Percentiles rank a stretch among this genome's conserved stretches.
These are phyloP conservation scores for Cudoniella acicularis DNA, from an alignment of 495 filamentous ascomycete species.

Conservation along the genomic window DNA sequence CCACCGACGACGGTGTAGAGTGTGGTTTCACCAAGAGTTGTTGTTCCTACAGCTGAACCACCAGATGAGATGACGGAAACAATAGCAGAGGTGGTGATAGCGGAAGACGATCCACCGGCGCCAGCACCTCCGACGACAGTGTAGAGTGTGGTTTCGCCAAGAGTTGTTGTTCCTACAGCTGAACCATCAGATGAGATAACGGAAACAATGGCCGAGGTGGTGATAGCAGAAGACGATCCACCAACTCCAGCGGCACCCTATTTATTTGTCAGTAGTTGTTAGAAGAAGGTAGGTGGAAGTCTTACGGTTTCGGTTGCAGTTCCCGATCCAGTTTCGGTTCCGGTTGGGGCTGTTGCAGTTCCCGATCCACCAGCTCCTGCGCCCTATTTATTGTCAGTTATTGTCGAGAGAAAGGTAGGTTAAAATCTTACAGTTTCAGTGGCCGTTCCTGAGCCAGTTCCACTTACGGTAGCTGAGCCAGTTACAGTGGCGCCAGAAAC, in stretches of 20 bases:
- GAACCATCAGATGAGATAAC: not conserved
- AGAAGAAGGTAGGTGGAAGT: not conserved
- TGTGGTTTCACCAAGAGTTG: slow-evolving; percentile 1
- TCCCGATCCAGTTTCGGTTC: not conserved
- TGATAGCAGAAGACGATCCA: slow-evolving; percentile 1
- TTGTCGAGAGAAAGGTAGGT: too few species aligned
- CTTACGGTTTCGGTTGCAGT: slow-evolving; percentile 1
- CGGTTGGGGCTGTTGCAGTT: not conserved
- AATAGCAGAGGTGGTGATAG: slow-evolving; percentile 9
- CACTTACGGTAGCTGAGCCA: not conserved
- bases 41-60: not conserved
- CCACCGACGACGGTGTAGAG: not conserved
- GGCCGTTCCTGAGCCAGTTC: slow-evolving; percentile 1
- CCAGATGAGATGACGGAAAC: not conserved
- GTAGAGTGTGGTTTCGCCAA: not conserved
- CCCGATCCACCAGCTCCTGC: slow-evolving; percentile 4
- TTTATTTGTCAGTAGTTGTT: not conserved
- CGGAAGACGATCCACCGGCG: not conserved
- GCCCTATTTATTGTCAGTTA: not conserved
- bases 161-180: not conserved
- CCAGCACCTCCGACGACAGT: not conserved
- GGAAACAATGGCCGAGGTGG: slow-evolving; percentile 6
- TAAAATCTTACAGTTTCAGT: slow-evolving; percentile 1
- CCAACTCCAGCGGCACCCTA: not conserved
- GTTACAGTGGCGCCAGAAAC: not conserved